These are phyloP conservation scores for Pezizomycotina sp. DNA, from an alignment of 2,329 filamentous ascomycete genomes.

Conservation along the genomic window DNA sequence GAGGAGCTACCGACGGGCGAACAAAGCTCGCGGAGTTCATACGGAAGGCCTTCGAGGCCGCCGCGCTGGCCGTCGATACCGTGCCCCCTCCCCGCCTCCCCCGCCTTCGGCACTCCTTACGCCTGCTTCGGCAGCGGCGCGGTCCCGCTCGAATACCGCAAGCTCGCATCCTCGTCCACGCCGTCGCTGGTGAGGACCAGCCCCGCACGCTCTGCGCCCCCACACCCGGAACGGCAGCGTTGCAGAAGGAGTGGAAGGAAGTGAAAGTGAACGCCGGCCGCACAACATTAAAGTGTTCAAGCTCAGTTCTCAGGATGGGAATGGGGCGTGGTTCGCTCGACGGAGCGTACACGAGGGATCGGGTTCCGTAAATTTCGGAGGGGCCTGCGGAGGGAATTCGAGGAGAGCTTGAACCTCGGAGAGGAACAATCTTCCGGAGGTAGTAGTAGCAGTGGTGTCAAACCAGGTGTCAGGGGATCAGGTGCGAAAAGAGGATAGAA, in stretches of 20 bases:
- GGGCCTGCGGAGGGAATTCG: slow-evolving; percentile 63
- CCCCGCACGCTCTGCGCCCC: no score
- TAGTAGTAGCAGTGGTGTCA: slow-evolving; percentile 9
- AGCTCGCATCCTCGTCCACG: no score
- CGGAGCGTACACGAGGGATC: slow-evolving; percentile 66
- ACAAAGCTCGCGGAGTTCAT: slow-evolving; percentile 24
- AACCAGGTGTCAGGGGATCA: slow-evolving; percentile 53
- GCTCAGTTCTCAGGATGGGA: slow-evolving; percentile 58
- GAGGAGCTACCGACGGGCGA: slow-evolving; percentile 1
- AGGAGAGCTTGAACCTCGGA: slow-evolving; percentile 8
- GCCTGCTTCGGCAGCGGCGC: no score
- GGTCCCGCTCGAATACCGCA: no score
- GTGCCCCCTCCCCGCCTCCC: no score
- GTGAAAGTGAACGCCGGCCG: slow-evolving; percentile 53
- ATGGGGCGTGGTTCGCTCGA: slow-evolving; percentile 78
- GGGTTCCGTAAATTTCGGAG: slow-evolving; percentile 62
- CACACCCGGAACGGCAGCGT: no score
- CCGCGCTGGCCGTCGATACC: no score
- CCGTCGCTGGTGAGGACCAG: no score
- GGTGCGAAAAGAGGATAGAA: slow-evolving; percentile 60
- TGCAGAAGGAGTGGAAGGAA: slow-evolving; percentile 83
- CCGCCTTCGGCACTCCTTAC: no score
- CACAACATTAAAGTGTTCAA: slow-evolving; percentile 66
- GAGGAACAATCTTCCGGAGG: neutral
- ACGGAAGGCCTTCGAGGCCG: no score